These are phyloP conservation scores for Fusarium pseudograminearum DNA, from an alignment of 2,329 filamentous ascomycete genomes.

Conservation along the genomic window DNA sequence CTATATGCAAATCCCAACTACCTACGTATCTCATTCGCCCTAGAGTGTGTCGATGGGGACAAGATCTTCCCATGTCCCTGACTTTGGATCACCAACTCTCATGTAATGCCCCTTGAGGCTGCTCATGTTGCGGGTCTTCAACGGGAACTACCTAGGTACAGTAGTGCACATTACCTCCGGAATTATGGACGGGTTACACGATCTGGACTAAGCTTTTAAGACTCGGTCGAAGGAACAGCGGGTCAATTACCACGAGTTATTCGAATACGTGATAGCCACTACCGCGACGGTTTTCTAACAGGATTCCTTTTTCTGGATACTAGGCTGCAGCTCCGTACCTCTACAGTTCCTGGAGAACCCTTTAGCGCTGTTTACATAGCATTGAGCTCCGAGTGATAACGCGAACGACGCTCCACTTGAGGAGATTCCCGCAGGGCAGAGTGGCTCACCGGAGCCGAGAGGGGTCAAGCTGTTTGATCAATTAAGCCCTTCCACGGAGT, in stretches of 20 bases:
- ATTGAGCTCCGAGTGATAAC: constrained; percentile 32
- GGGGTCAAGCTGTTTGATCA: constrained; percentile 16
- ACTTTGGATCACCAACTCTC: constrained; percentile 9
- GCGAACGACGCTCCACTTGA: constrained; percentile 24
- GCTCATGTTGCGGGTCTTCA: constrained; percentile 3
- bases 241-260: constrained; percentile 18
- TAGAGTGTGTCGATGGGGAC: constrained; percentile 33
- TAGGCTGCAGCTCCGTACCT: background rate
- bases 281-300: background rate
- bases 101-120: constrained; percentile 7
- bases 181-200: background rate
- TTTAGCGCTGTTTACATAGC: constrained; percentile 12
- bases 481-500: background rate
- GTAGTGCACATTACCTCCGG: constrained; percentile 6
- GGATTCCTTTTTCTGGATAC: background rate
- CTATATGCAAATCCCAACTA: constrained; percentile 34
- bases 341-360: constrained; percentile 9
- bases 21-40: constrained; percentile 30
- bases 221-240: constrained; percentile 26
- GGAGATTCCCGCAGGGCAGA: constrained; percentile 36
- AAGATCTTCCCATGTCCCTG: constrained; percentile 38
- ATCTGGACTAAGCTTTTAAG: constrained; percentile 7
- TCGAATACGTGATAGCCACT: constrained; percentile 6
- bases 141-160: constrained; percentile 7
- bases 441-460: constrained; percentile 24